Evolutionary conservation across 148 eudicot genomes (phyloP), one percentile per base, ranked within the genome.

Genomic region (Rhododendron henanense): DNA sequence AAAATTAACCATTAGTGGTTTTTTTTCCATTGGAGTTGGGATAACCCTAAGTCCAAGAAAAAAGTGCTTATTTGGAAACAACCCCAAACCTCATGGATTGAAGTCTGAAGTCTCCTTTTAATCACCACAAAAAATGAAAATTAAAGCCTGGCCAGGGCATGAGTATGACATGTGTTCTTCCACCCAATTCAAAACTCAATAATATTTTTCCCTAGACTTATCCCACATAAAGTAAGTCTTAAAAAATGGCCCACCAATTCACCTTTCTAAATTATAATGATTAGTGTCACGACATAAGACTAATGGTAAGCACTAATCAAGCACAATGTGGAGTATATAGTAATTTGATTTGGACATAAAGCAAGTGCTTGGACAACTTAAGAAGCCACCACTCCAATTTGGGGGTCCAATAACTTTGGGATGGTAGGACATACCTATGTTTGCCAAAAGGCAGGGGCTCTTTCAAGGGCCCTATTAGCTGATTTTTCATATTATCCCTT

Each of bases 311-410:
- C 74, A 10, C 74, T 37, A 75, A 75, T 39, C 65, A 75, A 15
- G 21, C 79, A 75, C 47, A 75, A 75, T 18, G 4, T 19, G 48
- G 44, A 37, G 5, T 2, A 50, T 51, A 51, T 53, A 59, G 6
- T 55, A 16, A 33, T 16, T 79, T 50, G 57, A 83, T 45, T 25
- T 67, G 33, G 85, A 83, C 78, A 67, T 67, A 83, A 83, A 83
- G 85, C 4, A 81, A 81, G 83, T 81, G 83, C 44, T 81, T 81
- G 83, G 83, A 33, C 28, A 81, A 37, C 67, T 53, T 53, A 16
- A 81, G 83, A 81, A 81, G 67, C 83, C 65, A 81, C 59, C 67
- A 33, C 41, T 55, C 39, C 45, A 25, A 53, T 81, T 53, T 53
- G 83, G 53, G 83, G 83, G 25, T 14, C 83, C 65, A 13, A 78